phyloP scores from a whole-genome alignment of 129 eudicot genomes.

The Smallanthus sonchifolius region DNA sequence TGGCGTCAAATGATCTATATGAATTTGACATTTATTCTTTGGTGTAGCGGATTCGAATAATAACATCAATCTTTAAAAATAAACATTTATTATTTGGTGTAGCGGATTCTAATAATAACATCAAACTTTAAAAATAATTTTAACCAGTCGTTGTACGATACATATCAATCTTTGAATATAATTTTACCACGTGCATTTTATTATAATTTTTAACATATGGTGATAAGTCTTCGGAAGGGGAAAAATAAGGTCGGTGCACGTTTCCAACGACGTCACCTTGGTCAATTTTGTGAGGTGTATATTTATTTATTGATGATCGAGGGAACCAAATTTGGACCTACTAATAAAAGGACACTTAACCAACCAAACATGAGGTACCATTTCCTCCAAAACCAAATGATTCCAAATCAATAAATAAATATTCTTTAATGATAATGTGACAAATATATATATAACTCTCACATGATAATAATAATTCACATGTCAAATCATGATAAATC shows the following conservation, averaged over 20 bases:
- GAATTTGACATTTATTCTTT: too few species aligned
- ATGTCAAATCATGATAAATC: neutral
- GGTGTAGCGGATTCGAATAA: too few species aligned
- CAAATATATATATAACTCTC: neutral
- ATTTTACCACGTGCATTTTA: constrained; percentile 12
- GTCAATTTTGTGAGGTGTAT: constrained; percentile 17
- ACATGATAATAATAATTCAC: neutral
- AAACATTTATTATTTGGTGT: too few species aligned
- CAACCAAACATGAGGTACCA: constrained; percentile 10
- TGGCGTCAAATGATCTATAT: too few species aligned
- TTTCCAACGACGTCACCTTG: constrained; percentile 22
- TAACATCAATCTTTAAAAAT: too few species aligned
- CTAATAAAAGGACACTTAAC: constrained; percentile 23
- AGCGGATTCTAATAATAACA: too few species aligned
- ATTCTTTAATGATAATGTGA: neutral
- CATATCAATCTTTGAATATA: neutral
- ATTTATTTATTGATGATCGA: constrained; percentile 8
- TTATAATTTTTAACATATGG: neutral
- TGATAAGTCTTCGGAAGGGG: neutral
- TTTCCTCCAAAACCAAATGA: constrained; percentile 24
- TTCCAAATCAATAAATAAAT: constrained; percentile 1
- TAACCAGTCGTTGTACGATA: too few species aligned
- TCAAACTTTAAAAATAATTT: too few species aligned
- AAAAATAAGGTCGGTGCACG: constrained; percentile 24
- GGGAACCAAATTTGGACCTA: constrained; percentile 20